Evolutionary conservation across 176 grass and related monocot genomes (phyloP).

Genomic region (Tuctoria greenei): DNA sequence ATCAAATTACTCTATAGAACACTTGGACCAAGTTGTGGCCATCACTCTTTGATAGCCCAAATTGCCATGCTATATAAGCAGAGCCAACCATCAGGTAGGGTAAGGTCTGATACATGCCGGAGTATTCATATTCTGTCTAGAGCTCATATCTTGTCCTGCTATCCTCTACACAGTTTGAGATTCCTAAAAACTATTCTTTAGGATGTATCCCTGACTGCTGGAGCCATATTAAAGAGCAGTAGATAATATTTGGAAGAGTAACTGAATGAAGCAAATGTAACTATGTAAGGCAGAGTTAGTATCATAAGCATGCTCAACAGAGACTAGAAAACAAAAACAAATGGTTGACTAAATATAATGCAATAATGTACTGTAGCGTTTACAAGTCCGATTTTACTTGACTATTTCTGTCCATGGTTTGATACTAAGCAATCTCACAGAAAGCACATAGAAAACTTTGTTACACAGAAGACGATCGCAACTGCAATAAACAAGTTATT

Average conservation of each 20-base stretch:
- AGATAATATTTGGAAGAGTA: neutral
- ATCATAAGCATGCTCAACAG: neutral
- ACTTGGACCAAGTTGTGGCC: neutral
- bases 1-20: constrained; percentile 9
- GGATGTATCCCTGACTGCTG: neutral
- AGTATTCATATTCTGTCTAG: constrained; percentile 3
- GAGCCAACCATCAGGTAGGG: constrained; percentile 22
- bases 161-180: constrained; percentile 8
- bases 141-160: neutral
- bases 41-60: neutral
- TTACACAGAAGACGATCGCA: constrained; percentile 1
- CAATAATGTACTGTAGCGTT: neutral
- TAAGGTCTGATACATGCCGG: neutral
- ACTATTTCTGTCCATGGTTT: neutral
- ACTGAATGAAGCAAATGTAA: neutral
- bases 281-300: neutral
- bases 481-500: neutral
- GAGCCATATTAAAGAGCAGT: neutral
- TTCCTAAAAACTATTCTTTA: neutral
- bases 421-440: neutral
- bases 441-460: constrained; percentile 5
- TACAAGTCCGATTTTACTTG: constrained; percentile 1
- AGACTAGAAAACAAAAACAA: neutral
- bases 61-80: constrained; percentile 10
- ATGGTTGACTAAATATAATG: neutral